These are phyloP conservation scores for Cyclotella cryptica DNA, from an alignment of 108 stramenopile species.

Conservation along the genomic window DNA sequence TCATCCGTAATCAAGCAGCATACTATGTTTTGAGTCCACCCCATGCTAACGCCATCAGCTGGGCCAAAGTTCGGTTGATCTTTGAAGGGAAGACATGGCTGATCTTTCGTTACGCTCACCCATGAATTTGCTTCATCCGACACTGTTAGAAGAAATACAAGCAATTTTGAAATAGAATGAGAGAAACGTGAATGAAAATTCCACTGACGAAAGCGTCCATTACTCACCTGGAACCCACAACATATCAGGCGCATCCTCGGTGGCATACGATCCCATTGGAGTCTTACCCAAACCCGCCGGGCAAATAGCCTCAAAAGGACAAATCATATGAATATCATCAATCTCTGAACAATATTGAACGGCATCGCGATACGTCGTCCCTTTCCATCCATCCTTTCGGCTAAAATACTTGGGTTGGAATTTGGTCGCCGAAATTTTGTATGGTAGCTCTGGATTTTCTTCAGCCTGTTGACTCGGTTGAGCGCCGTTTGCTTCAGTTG, in stretches of 20 bases:
- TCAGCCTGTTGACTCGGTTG: neutral
- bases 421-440: neutral
- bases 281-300: neutral
- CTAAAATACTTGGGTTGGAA: constrained; percentile 11
- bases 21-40: constrained; percentile 6
- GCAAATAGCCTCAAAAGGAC: constrained; percentile 24
- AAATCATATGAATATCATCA: neutral
- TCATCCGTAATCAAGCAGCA: constrained; percentile 12
- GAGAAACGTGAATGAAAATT: neutral
- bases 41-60: neutral
- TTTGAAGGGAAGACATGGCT: constrained; percentile 14
- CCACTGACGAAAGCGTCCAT: neutral
- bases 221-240: constrained; percentile 10
- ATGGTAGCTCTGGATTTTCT: neutral
- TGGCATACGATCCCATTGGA: neutral
- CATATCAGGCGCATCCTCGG: neutral
- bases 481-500: neutral
- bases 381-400: constrained; percentile 13
- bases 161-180: neutral
- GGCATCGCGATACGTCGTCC: constrained; percentile 22
- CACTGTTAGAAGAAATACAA: constrained; percentile 2
- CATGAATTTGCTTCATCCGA: constrained; percentile 7
- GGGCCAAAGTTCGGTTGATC: neutral
- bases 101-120: neutral
- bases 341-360: constrained; percentile 1